phyloP scores from a whole-genome alignment of 306 rosid species.

The Crataegus laevigata region DNA sequence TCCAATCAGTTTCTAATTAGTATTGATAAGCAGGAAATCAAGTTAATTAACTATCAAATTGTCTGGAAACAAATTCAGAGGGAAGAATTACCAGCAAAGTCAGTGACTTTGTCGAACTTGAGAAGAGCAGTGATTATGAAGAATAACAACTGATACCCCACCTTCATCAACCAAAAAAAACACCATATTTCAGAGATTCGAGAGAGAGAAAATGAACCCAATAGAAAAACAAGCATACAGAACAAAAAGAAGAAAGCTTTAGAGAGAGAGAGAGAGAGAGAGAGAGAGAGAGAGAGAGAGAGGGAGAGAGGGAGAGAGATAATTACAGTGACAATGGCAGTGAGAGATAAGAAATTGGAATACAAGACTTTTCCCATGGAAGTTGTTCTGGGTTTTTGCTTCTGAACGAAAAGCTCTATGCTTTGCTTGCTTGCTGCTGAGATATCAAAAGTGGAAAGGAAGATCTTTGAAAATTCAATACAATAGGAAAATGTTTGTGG shows the following conservation, averaged over 20 bases:
- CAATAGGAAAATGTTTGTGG: constrained; percentile 8
- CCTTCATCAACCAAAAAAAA: constrained; percentile 28
- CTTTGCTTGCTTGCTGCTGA: background rate
- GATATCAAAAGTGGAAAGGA: background rate
- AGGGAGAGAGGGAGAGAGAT: background rate
- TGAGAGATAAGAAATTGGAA: constrained; percentile 74
- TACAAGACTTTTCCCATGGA: constrained; percentile 70
- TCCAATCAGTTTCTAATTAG: background rate
- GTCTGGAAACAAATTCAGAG: background rate
- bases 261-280: background rate
- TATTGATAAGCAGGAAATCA: background rate
- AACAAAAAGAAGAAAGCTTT: background rate
- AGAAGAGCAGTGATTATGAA: constrained; percentile 87
- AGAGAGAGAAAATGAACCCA: background rate
- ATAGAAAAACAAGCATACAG: too few relatives aligned
- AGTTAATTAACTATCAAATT: background rate
- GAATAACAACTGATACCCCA: constrained; percentile 66
- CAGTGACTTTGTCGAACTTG: constrained; percentile 90
- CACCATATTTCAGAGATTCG: background rate
- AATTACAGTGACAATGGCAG: constrained; percentile 76
- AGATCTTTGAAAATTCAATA: background rate
- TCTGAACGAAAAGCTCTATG: background rate
- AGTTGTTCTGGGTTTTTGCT: background rate
- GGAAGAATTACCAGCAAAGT: constrained; percentile 67
- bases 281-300: background rate